Base-by-base conservation (phyloP, 768 basidiomycete species). In the Ramaria rubella region DNA sequence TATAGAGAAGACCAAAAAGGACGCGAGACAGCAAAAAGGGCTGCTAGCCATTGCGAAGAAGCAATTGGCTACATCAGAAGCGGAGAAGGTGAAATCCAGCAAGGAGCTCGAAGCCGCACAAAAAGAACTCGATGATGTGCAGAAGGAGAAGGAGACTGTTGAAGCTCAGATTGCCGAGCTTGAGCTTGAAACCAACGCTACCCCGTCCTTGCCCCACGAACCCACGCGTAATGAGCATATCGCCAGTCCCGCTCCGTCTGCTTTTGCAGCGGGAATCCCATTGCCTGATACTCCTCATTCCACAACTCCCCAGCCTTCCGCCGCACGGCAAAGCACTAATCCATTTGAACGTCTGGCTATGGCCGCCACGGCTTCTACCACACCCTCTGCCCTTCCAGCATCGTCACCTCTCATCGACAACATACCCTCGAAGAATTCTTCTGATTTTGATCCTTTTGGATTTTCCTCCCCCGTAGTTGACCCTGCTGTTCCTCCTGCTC, bases 11-110 rank as follows among this genome's bases (percentile, higher is more conserved):
- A 69, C 80, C 38, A 94, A 85, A 75, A 98, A 90, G 72, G 94
- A 97, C 51, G 92, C 90, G 1, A 87, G 95, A 68, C 92, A 96
- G 66, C 94, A 97, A 74, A 97, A 92, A 68, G 96, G 96, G 9
- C 77, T 95, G 60, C 77, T 95, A 23, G 94, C 94, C 4, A 95
- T 98, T 67, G 90, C 91, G 5, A 87, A 86, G 74, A 98, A 99
- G 69, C 96, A 98, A 73, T 74, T 98, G 26, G 80, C 80, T 24
- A 82, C 87, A 4, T 87, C 90, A 60, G 95, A 98, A 68, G 75
- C 78, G 0, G 89, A 90, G 63, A 81, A 79, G 55, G 80, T 78
- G 14, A 88, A 82, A 68, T 75, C 74, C 9, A 80, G 86, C 62
- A 82, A 82, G 65, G 92, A 94, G 62, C 71, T 90, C 8, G 80